Percentiles rank a stretch among this genome's conserved stretches.
phyloP scores from a whole-genome alignment of 139 green algal genomes.

The Pseudopediastrum boryanum region DNA sequence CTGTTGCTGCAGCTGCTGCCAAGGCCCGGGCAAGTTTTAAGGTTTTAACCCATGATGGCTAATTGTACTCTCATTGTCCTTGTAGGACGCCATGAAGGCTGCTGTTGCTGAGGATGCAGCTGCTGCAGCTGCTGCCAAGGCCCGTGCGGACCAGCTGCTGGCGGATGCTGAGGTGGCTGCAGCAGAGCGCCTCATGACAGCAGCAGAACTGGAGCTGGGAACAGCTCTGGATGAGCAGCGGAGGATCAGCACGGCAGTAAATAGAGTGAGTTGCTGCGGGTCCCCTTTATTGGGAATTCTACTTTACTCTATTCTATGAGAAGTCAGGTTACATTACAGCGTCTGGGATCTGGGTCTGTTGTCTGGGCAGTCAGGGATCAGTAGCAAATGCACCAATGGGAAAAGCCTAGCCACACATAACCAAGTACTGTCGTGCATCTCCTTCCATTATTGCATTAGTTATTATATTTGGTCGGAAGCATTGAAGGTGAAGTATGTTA shows the following conservation, averaged over 20 bases:
- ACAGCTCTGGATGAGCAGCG: conserved; percentile 20
- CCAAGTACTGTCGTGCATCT: too few species aligned
- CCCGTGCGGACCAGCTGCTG: conserved; percentile 40
- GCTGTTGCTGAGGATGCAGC: conserved; percentile 20
- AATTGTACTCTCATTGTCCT: not conserved
- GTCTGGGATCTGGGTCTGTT: too few species aligned
- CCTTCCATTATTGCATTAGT: too few species aligned
- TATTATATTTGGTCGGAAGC: too few species aligned
- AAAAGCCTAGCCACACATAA: too few species aligned
- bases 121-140: not conserved
- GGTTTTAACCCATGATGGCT: too few species aligned
- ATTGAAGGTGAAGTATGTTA: too few species aligned
- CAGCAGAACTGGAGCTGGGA: conserved; percentile 58
- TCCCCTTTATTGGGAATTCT: not conserved
- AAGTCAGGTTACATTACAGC: too few species aligned
- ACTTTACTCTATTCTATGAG: not conserved
- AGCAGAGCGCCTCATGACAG: conserved; percentile 60
- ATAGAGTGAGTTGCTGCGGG: conserved; percentile 5
- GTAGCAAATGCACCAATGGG: too few species aligned
- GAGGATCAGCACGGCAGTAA: conserved; percentile 13
- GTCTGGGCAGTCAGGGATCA: too few species aligned
- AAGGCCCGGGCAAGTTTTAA: too few species aligned
- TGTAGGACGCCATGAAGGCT: conserved; percentile 16
- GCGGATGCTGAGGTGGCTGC: conserved; percentile 72
- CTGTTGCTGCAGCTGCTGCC: too few species aligned